Base-by-base conservation (phyloP, 441 rosid species). In the Croton laevigatus region DNA sequence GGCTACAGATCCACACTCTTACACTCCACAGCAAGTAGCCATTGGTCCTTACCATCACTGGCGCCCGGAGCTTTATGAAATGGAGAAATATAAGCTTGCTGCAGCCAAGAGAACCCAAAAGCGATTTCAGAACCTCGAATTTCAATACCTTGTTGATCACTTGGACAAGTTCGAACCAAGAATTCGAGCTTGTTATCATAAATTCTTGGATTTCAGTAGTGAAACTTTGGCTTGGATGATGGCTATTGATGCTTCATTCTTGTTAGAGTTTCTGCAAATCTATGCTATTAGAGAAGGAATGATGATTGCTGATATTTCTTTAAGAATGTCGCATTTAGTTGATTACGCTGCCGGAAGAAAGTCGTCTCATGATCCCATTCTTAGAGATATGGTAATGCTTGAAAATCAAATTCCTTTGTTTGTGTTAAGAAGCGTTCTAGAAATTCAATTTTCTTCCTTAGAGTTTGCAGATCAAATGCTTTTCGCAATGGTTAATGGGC, bases 191-290 rank as follows among this genome's bases (percentile, higher is more conserved):
- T 85, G 82, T 17, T 93, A 91, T 72, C 95, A 89, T 54, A 90
- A 75, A 70, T 83, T 75, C 52, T 73, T 90, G 5, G 78, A 74
- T 63, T 70, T 85, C 38, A 83, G 75, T 5, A 69, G 78, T 0
- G 91, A 88, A 53, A 91, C 88, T 38, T 68, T 93, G 51, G 84
- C 85, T 14, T 93, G 97, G 97, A 89, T 93, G 81, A 86, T 91
- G 98, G 95, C 91, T 1, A 72, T 89, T 34, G 95, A 87, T 55
- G 86, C 89, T 0, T 82, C 90, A 0, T 87, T 92, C 75, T 59
- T 91, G 83, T 81, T 90, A 0, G 93, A 92, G 81, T 84, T 90
- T 73, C 81, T 90, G 53, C 89, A 85, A 66, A 51, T 81, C 20
- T 83, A 71, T 12, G 71, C 79, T 22, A 14, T 74, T 37, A 55